Evolutionary conservation across 306 rosid genomes (phyloP).

Genomic region (Alnus glutinosa): DNA sequence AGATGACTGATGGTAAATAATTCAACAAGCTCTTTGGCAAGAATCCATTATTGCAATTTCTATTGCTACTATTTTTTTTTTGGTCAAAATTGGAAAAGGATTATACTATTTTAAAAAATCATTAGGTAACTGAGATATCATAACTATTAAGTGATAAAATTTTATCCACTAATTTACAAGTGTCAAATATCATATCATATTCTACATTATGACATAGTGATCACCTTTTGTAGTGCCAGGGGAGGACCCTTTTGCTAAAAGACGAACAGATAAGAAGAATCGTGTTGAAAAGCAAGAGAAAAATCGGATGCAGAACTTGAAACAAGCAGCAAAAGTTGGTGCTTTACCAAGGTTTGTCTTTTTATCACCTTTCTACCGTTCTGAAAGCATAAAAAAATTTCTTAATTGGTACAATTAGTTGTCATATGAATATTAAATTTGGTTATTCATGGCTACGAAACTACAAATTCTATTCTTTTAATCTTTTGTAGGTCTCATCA

Average conservation of each 20-base stretch:
- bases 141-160: neutral
- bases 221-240: conserved; percentile 56
- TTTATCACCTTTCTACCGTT: conserved; percentile 12
- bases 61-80: neutral
- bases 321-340: conserved; percentile 81
- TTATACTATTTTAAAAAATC: neutral
- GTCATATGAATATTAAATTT: neutral
- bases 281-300: conserved; percentile 75
- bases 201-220: neutral
- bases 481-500: neutral
- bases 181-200: neutral
- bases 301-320: conserved; percentile 72
- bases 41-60: conserved; percentile 2
- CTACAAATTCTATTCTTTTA: neutral
- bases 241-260: conserved; percentile 89
- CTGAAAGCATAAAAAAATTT: conserved; percentile 15
- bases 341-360: conserved; percentile 77
- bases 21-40: neutral
- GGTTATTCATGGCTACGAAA: neutral
- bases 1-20: conserved; percentile 73
- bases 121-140: neutral
- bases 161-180: neutral
- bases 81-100: neutral
- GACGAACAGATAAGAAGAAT: conserved; percentile 65
- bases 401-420: conserved; percentile 3